Evolutionary conservation across 2,329 filamentous ascomycete species (phyloP), one percentile per base, ranked within the genome.

Genomic region (Rutstroemia sp.): DNA sequence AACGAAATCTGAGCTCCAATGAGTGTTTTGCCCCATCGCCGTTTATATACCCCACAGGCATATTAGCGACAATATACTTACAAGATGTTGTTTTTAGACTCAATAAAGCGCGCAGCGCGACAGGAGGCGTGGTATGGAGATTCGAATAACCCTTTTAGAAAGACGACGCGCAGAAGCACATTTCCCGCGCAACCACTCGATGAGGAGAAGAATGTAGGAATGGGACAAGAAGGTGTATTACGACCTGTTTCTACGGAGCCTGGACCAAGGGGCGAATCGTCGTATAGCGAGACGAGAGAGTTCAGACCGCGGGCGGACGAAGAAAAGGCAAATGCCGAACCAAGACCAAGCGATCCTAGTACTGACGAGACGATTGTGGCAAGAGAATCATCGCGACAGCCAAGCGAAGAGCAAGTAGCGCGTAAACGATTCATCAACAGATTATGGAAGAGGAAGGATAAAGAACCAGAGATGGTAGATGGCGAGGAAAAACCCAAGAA

Each of bases 81-180:
- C 53, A 38, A 57, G 16, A 64, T 62, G 61, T 19, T 30, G 34
- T 17, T 39, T 45, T 16, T 60, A 67, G 65, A 67, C 49, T 48
- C 52, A 9, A 64, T 66, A 19, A 63, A 65, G 55, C 62, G 65
- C 47, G 57, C 61, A 38, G 67, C 67, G 57, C 61, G 63, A 44
- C 65, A 66, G 51, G 67, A 68, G 50, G 67, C 67, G 30, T 68
- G 66, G 66, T 65, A 65, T 52, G 59, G 63, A 54, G 63, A 67
- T 39, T 65, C 63, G 2, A 63, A 48, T n/a, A 69, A 68, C 53
- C 67, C 67, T 4, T 69, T 64, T 48, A 56, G 59, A 16, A 67
- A 65, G 49, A 64, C 56, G 9, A 58, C 54, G 3, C 54, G 64
- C 30, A 60, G 63, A 6, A 63, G 55, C 16, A 55, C 51, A 19